Conservation (phyloP, 1,284 basidiomycete genomes). For the Melampsora larici-populina region DNA sequence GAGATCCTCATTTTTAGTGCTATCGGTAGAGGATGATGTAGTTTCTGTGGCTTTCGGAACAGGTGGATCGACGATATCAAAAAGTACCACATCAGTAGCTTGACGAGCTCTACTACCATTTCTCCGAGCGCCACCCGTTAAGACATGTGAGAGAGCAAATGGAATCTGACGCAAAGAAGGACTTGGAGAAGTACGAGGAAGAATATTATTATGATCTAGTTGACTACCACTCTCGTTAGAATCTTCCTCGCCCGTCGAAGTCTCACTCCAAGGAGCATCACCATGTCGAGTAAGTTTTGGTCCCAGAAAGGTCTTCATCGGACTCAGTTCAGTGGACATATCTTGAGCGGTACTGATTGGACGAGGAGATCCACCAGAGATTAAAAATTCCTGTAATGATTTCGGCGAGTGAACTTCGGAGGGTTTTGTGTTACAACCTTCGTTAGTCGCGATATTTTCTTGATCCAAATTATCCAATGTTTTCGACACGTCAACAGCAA, state of each 20-base stretch:
- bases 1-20: neutral
- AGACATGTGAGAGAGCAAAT: neutral
- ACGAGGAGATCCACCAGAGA: neutral
- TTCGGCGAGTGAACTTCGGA: neutral
- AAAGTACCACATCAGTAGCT: neutral
- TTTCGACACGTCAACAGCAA: neutral
- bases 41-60: neutral
- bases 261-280: conserved; percentile 1
- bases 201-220: neutral
- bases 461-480: neutral
- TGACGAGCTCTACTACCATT: neutral
- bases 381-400: neutral
- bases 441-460: neutral
- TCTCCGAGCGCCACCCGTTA: neutral
- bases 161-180: neutral
- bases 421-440: too few species aligned
- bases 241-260: neutral
- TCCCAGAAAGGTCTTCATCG: conserved; percentile 5
- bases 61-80: neutral
- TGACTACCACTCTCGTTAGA: neutral
- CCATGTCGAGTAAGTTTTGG: neutral
- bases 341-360: neutral
- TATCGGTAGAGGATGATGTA: neutral
- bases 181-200: neutral
- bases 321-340: neutral